These are phyloP conservation scores for Trichoderma gracile DNA, from an alignment of 2,329 filamentous ascomycete genomes.

Conservation along the genomic window DNA sequence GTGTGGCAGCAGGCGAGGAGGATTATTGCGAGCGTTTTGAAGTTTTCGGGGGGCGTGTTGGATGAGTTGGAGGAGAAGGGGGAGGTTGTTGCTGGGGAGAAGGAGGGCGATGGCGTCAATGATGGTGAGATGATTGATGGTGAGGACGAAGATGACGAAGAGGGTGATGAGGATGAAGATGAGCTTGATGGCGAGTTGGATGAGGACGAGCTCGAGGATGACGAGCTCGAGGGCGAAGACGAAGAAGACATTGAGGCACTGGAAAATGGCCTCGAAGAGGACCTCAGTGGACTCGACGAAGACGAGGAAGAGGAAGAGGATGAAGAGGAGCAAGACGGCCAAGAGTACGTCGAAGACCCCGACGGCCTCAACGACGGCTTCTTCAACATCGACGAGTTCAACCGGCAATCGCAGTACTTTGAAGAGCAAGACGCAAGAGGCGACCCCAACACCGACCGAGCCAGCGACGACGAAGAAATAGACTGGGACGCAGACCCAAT, in stretches of 20 bases:
- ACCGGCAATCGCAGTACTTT: constrained; percentile 85
- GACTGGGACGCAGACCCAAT: constrained; percentile 85
- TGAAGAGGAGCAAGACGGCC: constrained; percentile 45
- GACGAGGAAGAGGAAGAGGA: constrained; percentile 40
- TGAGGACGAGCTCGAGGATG: constrained; percentile 41
- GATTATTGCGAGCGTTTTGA: constrained; percentile 64
- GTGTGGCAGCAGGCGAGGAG: constrained; percentile 92
- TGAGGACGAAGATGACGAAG: constrained; percentile 40
- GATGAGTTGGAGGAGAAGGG: constrained; percentile 53
- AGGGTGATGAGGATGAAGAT: constrained; percentile 31
- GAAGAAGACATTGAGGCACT: constrained; percentile 29
- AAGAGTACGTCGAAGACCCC: constrained; percentile 59
- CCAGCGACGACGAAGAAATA: constrained; percentile 81
- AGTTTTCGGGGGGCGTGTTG: constrained; percentile 50
- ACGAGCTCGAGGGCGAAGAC: constrained; percentile 38
- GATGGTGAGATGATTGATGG: constrained; percentile 40
- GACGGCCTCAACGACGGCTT: constrained; percentile 94
- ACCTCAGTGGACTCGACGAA: constrained; percentile 35
- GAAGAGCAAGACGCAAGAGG: constrained; percentile 81
- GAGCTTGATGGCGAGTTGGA: constrained; percentile 35
- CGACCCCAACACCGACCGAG: constrained; percentile 71
- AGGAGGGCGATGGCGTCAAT: constrained; percentile 37
- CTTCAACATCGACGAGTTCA: constrained; percentile 97
- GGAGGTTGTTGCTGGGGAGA: constrained; percentile 43
- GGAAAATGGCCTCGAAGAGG: neutral